These are phyloP conservation scores for Sporothrix euskadiensis DNA, from an alignment of 2,329 filamentous ascomycete species.

Conservation along the genomic window DNA sequence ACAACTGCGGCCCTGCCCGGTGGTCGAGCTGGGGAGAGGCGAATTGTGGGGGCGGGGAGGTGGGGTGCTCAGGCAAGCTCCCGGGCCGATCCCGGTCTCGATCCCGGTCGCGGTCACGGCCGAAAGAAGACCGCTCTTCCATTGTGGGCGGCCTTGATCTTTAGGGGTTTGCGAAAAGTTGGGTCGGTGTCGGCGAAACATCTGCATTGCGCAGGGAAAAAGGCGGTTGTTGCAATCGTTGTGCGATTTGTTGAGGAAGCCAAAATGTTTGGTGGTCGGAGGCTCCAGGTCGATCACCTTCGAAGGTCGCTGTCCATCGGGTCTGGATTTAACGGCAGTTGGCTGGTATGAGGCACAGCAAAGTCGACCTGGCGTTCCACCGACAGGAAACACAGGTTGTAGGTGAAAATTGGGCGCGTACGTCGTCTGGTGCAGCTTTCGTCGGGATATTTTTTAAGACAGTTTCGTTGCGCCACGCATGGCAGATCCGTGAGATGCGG, in stretches of 20 bases:
- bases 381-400: background rate
- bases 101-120: constrained; percentile 32
- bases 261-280: background rate
- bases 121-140: constrained; percentile 37
- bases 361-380: background rate
- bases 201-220: background rate
- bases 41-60: constrained; percentile 18
- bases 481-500: background rate
- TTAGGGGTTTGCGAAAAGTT: background rate
- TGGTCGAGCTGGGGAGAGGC: constrained; percentile 33
- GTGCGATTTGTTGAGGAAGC: constrained; percentile 8
- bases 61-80: constrained; percentile 7
- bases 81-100: constrained; percentile 29
- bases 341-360: background rate
- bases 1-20: constrained; percentile 3
- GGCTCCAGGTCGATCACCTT: constrained; percentile 17
- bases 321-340: background rate
- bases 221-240: background rate
- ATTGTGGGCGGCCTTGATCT: constrained; percentile 33
- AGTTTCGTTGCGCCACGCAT: background rate
- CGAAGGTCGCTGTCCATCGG: constrained; percentile 25
- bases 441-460: background rate
- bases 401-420: background rate
- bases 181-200: background rate
- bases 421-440: background rate